Conservation (phyloP, 768 basidiomycete species). For the Naematelia aurantialba region DNA sequence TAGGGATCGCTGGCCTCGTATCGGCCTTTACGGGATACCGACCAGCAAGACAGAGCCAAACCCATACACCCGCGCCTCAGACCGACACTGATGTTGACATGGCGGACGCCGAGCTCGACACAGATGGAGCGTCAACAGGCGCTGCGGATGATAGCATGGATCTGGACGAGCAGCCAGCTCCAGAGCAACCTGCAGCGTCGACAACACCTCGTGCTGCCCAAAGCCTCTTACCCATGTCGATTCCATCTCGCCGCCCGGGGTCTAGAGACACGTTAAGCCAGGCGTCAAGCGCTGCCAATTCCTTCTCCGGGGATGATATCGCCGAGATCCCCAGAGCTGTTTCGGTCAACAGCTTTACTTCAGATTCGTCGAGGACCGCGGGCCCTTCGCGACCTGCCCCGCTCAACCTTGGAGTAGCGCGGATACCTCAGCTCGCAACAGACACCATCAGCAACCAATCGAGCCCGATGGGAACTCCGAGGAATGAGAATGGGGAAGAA, state of each 20-base stretch:
- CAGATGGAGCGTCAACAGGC: conserved; percentile 57
- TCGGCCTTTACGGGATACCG: neutral
- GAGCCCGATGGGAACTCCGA: conserved; percentile 45
- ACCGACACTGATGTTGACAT: conserved; percentile 44
- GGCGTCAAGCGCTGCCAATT: conserved; percentile 33
- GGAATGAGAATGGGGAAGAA: conserved; percentile 20
- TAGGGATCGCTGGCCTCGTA: neutral
- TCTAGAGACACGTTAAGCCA: conserved; percentile 20
- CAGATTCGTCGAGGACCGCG: conserved; percentile 10
- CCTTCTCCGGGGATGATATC: conserved; percentile 32
- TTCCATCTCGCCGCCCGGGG: conserved; percentile 12
- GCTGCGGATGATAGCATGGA: conserved; percentile 63
- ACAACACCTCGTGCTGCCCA: conserved; percentile 39
- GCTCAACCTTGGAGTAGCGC: conserved; percentile 28
- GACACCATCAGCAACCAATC: conserved; percentile 43
- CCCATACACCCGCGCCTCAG: neutral
- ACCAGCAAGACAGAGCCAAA: neutral
- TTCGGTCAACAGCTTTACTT: conserved; percentile 30
- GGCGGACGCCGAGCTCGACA: conserved; percentile 50
- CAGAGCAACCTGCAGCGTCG: conserved; percentile 12
- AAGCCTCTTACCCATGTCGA: conserved; percentile 32
- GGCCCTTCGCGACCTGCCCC: conserved; percentile 16
- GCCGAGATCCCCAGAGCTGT: conserved; percentile 27
- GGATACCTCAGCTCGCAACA: conserved; percentile 30
- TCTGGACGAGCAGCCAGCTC: conserved; percentile 19